phyloP scores from a whole-genome alignment of 1,284 basidiomycete genomes.

The Porodaedalea pini region DNA sequence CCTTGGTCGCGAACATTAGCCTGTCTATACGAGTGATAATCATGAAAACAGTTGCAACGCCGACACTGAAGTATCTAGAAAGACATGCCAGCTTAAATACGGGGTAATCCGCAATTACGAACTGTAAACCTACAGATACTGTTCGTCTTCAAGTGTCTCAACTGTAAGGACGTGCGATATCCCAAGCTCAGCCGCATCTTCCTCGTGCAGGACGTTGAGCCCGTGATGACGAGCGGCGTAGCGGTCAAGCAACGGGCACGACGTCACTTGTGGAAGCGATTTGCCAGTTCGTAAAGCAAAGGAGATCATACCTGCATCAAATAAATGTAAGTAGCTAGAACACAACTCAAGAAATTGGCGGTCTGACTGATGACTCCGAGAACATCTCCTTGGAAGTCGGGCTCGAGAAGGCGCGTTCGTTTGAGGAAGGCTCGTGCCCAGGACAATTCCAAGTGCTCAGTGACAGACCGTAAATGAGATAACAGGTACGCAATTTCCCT shows the following conservation, averaged over 20 bases:
- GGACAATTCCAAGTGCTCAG: slow-evolving; percentile 61
- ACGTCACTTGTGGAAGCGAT: slow-evolving; percentile 83
- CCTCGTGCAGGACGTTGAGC: slow-evolving; percentile 18
- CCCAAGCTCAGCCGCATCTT: slow-evolving; percentile 19
- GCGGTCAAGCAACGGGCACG: slow-evolving; percentile 77
- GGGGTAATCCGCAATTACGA: neutral
- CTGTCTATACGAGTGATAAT: slow-evolving; percentile 66
- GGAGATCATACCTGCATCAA: slow-evolving; percentile 55
- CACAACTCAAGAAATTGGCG: neutral
- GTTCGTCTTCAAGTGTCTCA: slow-evolving; percentile 25
- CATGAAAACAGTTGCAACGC: slow-evolving; percentile 64
- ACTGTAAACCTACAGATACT: slow-evolving; percentile 23
- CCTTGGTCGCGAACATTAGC: slow-evolving; percentile 73
- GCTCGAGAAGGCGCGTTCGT: slow-evolving; percentile 73
- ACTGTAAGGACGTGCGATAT: slow-evolving; percentile 22
- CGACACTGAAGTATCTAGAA: slow-evolving; percentile 72
- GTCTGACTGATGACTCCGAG: slow-evolving; percentile 72
- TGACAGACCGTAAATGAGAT: slow-evolving; percentile 60
- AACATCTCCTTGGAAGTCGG: slow-evolving; percentile 81
- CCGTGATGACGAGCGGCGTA: slow-evolving; percentile 32
- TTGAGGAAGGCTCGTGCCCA: slow-evolving; percentile 77
- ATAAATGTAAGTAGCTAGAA: neutral
- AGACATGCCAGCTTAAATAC: neutral
- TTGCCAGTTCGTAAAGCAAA: slow-evolving; percentile 71
- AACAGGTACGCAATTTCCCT: slow-evolving; percentile 61